Conservation (phyloP, 2,329 filamentous ascomycete species). For the Cryphonectria parasitica region DNA sequence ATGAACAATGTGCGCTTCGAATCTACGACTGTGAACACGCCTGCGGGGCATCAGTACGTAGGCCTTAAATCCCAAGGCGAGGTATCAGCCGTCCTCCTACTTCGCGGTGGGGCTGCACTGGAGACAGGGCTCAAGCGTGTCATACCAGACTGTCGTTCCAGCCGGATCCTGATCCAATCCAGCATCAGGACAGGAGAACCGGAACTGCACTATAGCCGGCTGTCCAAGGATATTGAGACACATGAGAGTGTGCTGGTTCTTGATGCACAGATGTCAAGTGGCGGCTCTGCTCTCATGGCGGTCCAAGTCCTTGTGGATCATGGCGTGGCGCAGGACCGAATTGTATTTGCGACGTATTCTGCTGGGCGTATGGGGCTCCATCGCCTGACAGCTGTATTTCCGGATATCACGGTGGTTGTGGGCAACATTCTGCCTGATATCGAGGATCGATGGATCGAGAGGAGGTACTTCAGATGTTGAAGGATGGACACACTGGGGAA, state of each 20-base stretch:
- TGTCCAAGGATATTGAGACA: slow-evolving; percentile 72
- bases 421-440: slow-evolving; percentile 80
- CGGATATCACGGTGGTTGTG: slow-evolving; percentile 83
- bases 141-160: slow-evolving; percentile 89
- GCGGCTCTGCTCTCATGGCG: slow-evolving; percentile 86
- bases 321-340: slow-evolving; percentile 80
- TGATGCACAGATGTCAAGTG: slow-evolving; percentile 93
- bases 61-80: slow-evolving; percentile 74
- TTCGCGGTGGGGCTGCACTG: slow-evolving; percentile 86
- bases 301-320: slow-evolving; percentile 95
- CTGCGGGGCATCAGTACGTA: slow-evolving; percentile 69
- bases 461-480: slow-evolving; percentile 86
- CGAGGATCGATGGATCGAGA: slow-evolving; percentile 88
- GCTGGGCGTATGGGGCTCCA: slow-evolving; percentile 85
- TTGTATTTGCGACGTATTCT: slow-evolving; percentile 92
- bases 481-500: background rate
- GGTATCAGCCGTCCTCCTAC: slow-evolving; percentile 83
- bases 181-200: slow-evolving; percentile 85
- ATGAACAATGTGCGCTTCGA: slow-evolving; percentile 77
- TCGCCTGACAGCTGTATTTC: slow-evolving; percentile 85
- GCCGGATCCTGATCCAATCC: slow-evolving; percentile 88
- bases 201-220: slow-evolving; percentile 85
- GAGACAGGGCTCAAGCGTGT: slow-evolving; percentile 87
- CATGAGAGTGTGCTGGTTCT: slow-evolving; percentile 85
- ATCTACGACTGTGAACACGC: slow-evolving; percentile 68